A percentile compares a stretch with the other conserved stretches of the same genome.
phyloP scores from a whole-genome alignment of 2,329 filamentous ascomycete genomes.

The Fusarium chuoi region DNA sequence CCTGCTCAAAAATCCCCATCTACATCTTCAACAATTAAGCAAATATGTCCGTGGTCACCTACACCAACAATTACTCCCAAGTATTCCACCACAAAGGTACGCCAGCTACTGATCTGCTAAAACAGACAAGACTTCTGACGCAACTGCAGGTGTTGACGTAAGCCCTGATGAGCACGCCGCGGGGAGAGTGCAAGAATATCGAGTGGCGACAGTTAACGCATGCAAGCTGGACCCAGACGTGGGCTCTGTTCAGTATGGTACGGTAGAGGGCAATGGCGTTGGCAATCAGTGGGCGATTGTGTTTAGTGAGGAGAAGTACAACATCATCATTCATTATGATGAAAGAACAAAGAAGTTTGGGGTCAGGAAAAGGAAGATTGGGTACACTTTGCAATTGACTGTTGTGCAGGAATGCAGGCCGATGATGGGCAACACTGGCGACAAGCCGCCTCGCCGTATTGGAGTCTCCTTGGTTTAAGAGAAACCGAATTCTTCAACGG shows the following conservation, averaged over 20 bases:
- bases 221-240: not conserved
- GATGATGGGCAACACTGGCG: not conserved
- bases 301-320: not conserved
- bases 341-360: not conserved
- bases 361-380: not conserved
- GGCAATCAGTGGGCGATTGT: not conserved
- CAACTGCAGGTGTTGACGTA: not conserved
- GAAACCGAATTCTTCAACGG: not conserved
- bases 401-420: not conserved
- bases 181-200: not conserved
- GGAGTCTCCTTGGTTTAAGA: not conserved
- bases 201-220: not conserved
- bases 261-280: not conserved
- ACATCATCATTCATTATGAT: not conserved
- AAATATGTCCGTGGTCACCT: not conserved
- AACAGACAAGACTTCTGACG: not conserved
- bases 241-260: not conserved
- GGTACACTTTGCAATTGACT: not conserved
- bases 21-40: not conserved
- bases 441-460: not conserved
- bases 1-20: not conserved
- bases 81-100: not conserved
- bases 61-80: not conserved
- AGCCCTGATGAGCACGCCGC: not conserved
- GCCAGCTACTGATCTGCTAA: not conserved